Percentiles rank a stretch among this genome's conserved stretches.
Evolutionary conservation across 2,329 filamentous ascomycete genomes (phyloP).

Genomic region (Cladorrhinum sp.): DNA sequence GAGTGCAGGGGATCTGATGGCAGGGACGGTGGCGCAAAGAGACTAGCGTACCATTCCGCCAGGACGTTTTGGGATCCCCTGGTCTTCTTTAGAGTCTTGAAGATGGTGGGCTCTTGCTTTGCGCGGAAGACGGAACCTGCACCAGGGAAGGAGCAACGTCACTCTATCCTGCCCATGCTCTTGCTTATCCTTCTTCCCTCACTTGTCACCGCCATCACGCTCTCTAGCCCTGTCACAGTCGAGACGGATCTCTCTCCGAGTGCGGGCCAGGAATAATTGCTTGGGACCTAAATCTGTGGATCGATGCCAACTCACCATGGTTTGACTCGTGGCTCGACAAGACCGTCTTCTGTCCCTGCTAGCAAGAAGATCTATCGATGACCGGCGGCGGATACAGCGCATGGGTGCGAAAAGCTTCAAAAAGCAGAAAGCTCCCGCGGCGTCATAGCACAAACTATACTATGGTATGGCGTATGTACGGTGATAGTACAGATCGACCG

Average conservation of each 20-base stretch:
- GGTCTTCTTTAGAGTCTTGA: constrained; percentile 8
- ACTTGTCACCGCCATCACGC: constrained; percentile 1
- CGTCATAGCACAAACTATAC: not conserved
- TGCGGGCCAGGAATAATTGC: not conserved
- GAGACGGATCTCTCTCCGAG: constrained; percentile 7
- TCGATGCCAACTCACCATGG: constrained; percentile 8
- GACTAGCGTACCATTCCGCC: constrained; percentile 22
- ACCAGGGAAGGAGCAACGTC: constrained; percentile 15
- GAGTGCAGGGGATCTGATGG: constrained; percentile 4
- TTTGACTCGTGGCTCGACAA: constrained; percentile 8
- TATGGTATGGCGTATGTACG: too few species aligned
- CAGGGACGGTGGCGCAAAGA: constrained; percentile 14
- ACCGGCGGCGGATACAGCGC: constrained; percentile 5
- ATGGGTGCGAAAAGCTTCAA: not conserved
- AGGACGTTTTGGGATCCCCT: constrained; percentile 20
- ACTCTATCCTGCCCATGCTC: constrained; percentile 1
- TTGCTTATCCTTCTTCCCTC: not conserved
- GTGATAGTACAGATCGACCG: too few species aligned
- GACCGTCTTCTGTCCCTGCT: not conserved
- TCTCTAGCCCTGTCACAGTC: not conserved
- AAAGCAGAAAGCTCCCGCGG: not conserved
- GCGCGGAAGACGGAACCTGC: constrained; percentile 28
- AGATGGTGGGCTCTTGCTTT: not conserved
- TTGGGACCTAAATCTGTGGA: not conserved
- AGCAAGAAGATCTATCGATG: not conserved